A percentile compares a stretch with the other conserved stretches of the same genome.
Evolutionary conservation across 345 rosid species (phyloP).

Genomic region (Eutrema heterophyllum): DNA sequence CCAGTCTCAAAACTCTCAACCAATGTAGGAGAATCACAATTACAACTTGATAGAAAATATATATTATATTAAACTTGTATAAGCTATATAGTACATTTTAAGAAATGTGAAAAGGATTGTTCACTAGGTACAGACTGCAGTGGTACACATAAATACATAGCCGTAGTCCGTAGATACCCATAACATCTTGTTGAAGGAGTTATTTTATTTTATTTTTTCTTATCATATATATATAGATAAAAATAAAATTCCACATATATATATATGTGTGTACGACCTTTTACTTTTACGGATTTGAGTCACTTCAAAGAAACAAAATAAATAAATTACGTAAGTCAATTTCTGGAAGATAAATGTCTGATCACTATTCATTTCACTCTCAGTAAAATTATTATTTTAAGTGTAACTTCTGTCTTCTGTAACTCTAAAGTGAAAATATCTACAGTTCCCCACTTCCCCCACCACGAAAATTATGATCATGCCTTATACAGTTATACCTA

Average conservation of each 20-base stretch:
- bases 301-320: slow-evolving; percentile 23
- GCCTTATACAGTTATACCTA: not conserved
- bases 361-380: slow-evolving; percentile 33
- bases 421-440: not conserved
- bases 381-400: slow-evolving; percentile 17
- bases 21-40: not conserved
- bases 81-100: slow-evolving; percentile 3
- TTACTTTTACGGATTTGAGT: slow-evolving; percentile 31
- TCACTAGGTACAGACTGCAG: slow-evolving; percentile 20
- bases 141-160: slow-evolving; percentile 28
- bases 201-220: not conserved
- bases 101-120: slow-evolving; percentile 10
- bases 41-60: not conserved
- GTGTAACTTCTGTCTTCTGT: slow-evolving; percentile 24
- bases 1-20: not conserved
- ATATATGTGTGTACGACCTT: slow-evolving; percentile 3
- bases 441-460: slow-evolving; percentile 25
- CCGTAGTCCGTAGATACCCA: slow-evolving; percentile 32
- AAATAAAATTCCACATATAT: not conserved
- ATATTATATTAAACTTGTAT: not conserved
- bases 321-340: slow-evolving; percentile 29
- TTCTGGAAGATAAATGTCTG: slow-evolving; percentile 33
- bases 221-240: not conserved
- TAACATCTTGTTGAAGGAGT: slow-evolving; percentile 27
- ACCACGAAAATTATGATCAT: slow-evolving; percentile 17